Evolutionary conservation across 2,329 filamentous ascomycete genomes (phyloP), one percentile per base, ranked within the genome.

Genomic region (Beauveria medogensis): DNA sequence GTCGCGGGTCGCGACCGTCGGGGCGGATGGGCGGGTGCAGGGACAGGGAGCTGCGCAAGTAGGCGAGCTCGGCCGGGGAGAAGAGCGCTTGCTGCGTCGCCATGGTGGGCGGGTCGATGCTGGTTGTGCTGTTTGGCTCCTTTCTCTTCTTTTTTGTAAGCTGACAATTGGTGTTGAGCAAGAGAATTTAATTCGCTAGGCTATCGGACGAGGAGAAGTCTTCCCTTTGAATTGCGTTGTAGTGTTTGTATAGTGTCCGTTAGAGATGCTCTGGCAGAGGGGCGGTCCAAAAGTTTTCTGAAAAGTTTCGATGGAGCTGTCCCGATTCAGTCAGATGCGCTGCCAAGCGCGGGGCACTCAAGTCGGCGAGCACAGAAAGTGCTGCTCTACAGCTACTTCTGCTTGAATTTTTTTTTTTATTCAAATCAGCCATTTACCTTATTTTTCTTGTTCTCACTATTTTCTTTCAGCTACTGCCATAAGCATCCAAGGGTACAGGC

Each of bases 1-100:
- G 91, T 40, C 86, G 90, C 22, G 91, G 79, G 20, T 84, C 77
- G 69, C 92, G 90, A 65, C 89, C 90, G 74, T 99, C 94, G 24
- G 93, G 90, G 26, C 94, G 92, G 72, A 97, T 89, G 22, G 94
- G 92, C 12, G 92, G 92, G 48, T 77, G 77, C 63, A 92, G 87
- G 8, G 86, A 83, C 70, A 99, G 91, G 6, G 93, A 92, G 65
- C 84, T 86, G 80, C 96, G 91, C 56, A 97, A 86, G 78, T 97
- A 99, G 68, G 92, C 92, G 69, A 99, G 90, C 78, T 99, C 94
- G 70, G 94, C 92, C 53, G 94, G 93, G 59, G 92, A 97, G 74
- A 97, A 88, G 68, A 91, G 87, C 69, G 86, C 84, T 75, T 85
- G 84, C 69, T 86, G 84, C 67, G 85, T 82, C 46, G 88, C 80